These are phyloP conservation scores for Phlyctochytrium bullatum DNA, from an alignment of 192 early-diverging fungal species.

Conservation along the genomic window DNA sequence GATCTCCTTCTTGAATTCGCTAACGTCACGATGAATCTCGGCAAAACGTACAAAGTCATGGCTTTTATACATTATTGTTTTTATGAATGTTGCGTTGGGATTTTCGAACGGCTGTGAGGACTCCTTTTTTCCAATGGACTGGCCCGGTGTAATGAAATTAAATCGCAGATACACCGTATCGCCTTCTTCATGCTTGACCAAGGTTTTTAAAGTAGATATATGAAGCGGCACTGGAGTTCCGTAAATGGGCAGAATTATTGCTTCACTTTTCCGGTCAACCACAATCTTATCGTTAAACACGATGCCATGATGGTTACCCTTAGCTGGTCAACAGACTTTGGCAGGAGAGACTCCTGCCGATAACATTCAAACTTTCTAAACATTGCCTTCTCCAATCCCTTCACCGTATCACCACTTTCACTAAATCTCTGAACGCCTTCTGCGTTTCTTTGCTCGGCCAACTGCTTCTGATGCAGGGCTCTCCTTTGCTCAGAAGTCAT, in stretches of 20 bases:
- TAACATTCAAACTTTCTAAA: slow-evolving; percentile 96
- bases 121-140: slow-evolving; percentile 89
- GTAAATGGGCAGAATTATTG: slow-evolving; percentile 92
- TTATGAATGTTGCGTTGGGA: slow-evolving; percentile 83
- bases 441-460: slow-evolving; percentile 69
- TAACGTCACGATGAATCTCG: slow-evolving; percentile 82
- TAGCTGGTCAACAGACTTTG: slow-evolving; percentile 71
- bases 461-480: slow-evolving; percentile 83
- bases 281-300: slow-evolving; percentile 61
- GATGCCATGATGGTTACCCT: slow-evolving; percentile 43
- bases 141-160: slow-evolving; percentile 94
- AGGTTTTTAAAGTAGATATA: slow-evolving; percentile 92
- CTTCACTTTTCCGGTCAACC: slow-evolving; percentile 83
- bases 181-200: slow-evolving; percentile 91
- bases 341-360: slow-evolving; percentile 82
- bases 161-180: slow-evolving; percentile 87
- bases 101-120: slow-evolving; percentile 75
- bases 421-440: slow-evolving; percentile 82
- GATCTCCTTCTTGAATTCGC: slow-evolving; percentile 89
- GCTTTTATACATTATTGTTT: slow-evolving; percentile 88
- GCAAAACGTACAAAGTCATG: slow-evolving; percentile 77
- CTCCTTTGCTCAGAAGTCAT: slow-evolving; percentile 69
- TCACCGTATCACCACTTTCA: slow-evolving; percentile 52
- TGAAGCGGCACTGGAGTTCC: slow-evolving; percentile 98
- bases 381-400: slow-evolving; percentile 65